Evolutionary conservation across 352 stramenopile genomes (phyloP), one percentile per base, ranked within the genome.

Genomic region (Pilasporangium apinafurcum): DNA sequence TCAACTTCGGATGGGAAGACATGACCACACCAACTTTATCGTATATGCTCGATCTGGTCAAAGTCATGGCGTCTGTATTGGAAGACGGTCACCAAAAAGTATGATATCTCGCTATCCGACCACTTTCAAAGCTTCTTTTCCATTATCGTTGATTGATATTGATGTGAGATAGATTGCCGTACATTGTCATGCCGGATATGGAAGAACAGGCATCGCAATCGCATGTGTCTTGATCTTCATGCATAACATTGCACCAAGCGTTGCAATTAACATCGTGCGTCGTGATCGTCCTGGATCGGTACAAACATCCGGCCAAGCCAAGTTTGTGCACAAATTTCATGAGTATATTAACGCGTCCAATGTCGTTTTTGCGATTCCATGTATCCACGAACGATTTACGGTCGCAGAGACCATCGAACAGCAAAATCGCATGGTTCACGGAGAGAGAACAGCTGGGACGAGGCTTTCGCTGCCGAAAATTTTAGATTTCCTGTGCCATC

Each of bases 1-100:
- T 86, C 62, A 96, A 96, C 48, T 96, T 95, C 64, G 76, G 76
- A 1, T 96, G 86, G 86, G 83, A 94, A 56, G 86, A 95, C 44
- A 96, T 95, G 86, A 96, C 86, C n/a, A 91, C 77, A 1, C 86
- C 86, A 3, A 75, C 79, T 30, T 53, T 95, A 12, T 35, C 64
- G n/a, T 72, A 91, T 46, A 95, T 95, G 79, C 66, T 88, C 34
- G 73, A 95, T 41, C 92, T 96, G 34, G 77, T 86, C 39, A 86
- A 87, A 41, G 83, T 95, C 25, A 86, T 92, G 56, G 68, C 70
- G 1, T 88, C 70, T 0, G 62, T 92, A 4, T 53, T 96, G 1
- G 55, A 82, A 17, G 70, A 77, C 12, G 83, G 79, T 0, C 59
- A 81, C 22, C 62, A 79, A 44, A 72, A 71, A 56, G 79, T 68